Evolutionary conservation across 306 rosid species (phyloP).

Genomic region (Cicer bijugum): DNA sequence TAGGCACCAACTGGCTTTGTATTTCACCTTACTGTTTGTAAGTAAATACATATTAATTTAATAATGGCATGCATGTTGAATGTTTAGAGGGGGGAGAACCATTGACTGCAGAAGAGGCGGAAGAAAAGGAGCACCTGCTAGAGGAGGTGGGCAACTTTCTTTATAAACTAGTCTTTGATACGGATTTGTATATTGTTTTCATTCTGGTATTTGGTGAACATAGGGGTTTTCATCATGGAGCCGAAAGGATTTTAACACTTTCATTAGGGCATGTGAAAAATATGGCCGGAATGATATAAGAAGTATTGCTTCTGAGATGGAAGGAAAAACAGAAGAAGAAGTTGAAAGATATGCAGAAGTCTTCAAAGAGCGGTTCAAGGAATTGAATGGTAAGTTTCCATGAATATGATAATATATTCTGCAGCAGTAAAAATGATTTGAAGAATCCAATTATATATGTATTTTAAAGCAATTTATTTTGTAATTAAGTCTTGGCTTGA

Average conservation of each 20-base stretch:
- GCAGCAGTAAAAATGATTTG: not conserved
- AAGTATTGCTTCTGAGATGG: slow-evolving; percentile 91
- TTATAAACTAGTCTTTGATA: slow-evolving; percentile 29
- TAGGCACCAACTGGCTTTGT: slow-evolving; percentile 11
- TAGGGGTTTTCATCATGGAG: slow-evolving; percentile 99
- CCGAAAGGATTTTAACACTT: slow-evolving; percentile 91
- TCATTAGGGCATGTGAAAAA: slow-evolving; percentile 97
- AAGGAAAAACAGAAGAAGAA: slow-evolving; percentile 92
- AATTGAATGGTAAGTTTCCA: slow-evolving; percentile 73
- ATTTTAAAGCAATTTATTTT: not conserved
- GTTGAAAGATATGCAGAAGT: slow-evolving; percentile 93
- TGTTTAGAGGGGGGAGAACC: slow-evolving; percentile 85
- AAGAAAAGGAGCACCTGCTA: slow-evolving; percentile 88
- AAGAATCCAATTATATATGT: slow-evolving; percentile 20
- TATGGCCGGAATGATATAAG: slow-evolving; percentile 90
- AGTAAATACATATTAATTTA: slow-evolving; percentile 14
- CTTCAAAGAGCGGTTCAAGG: slow-evolving; percentile 93
- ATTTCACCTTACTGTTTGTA: not conserved
- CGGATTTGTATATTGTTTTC: slow-evolving; percentile 33
- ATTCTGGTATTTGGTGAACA: slow-evolving; percentile 47
- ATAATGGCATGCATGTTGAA: slow-evolving; percentile 32
- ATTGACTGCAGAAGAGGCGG: slow-evolving; percentile 92
- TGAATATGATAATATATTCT: slow-evolving; percentile 3
- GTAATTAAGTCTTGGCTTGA: slow-evolving; percentile 20
- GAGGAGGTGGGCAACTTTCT: slow-evolving; percentile 64